A percentile compares a stretch with the other conserved stretches of the same genome.
phyloP scores from a whole-genome alignment of 2,329 filamentous ascomycete species.

The Claviceps purpurea region DNA sequence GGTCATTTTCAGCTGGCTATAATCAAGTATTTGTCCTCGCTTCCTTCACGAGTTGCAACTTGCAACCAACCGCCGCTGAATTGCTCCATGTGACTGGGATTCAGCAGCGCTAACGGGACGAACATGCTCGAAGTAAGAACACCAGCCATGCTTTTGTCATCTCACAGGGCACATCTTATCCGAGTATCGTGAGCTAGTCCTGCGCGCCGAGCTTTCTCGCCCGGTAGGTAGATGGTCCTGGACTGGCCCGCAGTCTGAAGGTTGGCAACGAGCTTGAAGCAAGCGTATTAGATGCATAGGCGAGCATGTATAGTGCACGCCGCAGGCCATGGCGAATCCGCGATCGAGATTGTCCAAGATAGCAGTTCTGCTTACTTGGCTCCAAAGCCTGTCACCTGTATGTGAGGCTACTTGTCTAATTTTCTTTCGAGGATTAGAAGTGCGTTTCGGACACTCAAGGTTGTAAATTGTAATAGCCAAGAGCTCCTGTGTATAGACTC shows the following conservation, averaged over 20 bases:
- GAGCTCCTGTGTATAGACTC: too few species aligned
- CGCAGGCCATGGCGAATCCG: not conserved
- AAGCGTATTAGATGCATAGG: too few species aligned
- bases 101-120: not conserved
- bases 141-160: not conserved
- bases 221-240: not conserved
- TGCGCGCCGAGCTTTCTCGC: not conserved
- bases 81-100: too few species aligned
- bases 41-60: too few species aligned
- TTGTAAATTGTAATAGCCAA: too few species aligned
- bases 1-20: too few species aligned
- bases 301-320: too few species aligned
- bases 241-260: too few species aligned
- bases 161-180: conserved; percentile 2
- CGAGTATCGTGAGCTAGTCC: not conserved
- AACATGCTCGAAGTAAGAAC: not conserved
- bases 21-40: too few species aligned
- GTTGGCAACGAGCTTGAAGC: too few species aligned
- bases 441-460: too few species aligned
- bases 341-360: not conserved
- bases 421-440: not conserved
- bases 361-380: not conserved
- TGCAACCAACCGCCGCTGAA: too few species aligned
- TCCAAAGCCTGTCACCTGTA: not conserved
- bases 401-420: not conserved